Base-by-base conservation (phyloP, 2,329 filamentous ascomycete genomes). In the Ilyonectria destructans region DNA sequence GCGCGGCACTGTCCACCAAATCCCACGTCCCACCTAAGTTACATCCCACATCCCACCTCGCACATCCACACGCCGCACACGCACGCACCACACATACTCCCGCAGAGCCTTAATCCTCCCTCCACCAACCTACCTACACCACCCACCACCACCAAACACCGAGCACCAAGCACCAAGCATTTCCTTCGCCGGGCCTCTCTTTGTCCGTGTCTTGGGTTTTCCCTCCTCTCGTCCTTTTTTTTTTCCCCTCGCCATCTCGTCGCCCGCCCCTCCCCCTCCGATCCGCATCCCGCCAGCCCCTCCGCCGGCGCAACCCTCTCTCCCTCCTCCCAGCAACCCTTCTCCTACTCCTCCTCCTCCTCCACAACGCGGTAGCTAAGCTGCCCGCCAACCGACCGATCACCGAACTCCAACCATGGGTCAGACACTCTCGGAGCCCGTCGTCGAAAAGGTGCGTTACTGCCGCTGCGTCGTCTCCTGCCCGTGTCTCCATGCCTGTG, bases 351-450 rank as follows among this genome's bases (percentile, higher is more conserved):
- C 35, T 43, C 33, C 56, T 49, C 58, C 31, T 43, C 62, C 65
- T 69, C 58, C 68, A 72, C 73, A 69, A 71, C 65, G 66, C 63
- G 56, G 71, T 73, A 76, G 74, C 74, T 71, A 48, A 69, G 72
- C 72, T 75, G 58, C 73, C 75, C 70, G 72, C 69, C 73, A 73
- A 75, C 68, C 68, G 68, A 74, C 61, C 69, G 64, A 68, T 51
- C 62, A 62, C 49, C 58, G 68, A 71, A 62, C 54, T 70, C 61
- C 62, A 79, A 74, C 72, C 85, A 99, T 99, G 96, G 96, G 96
- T 90, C 96, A 99, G 89, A 99, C 96, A 84, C 92, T 99, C 81
- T 98, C 96, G 80, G 96, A 99, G 88, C 96, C 96, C 79, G 95
- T 99, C 80, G 93, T 97, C 83, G 96, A 98, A 82, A 99, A 99